Conservation (phyloP, 2,329 filamentous ascomycete species). For the Fusarium chuoi region DNA sequence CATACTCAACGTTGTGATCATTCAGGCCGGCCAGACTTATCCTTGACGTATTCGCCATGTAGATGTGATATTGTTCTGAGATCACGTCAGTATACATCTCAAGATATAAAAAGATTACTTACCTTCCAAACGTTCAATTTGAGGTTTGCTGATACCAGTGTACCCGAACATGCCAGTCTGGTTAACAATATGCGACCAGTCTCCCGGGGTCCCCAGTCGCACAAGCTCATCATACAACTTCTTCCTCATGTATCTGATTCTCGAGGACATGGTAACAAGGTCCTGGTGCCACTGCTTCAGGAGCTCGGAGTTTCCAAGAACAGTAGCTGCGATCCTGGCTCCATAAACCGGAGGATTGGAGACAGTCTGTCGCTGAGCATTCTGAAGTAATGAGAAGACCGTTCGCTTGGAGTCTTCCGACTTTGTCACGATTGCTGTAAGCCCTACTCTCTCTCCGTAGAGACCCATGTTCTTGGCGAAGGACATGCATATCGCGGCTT, state of each 20-base stretch:
- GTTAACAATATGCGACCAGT: conserved; percentile 51
- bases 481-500: conserved; percentile 67
- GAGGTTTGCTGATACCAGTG: conserved; percentile 60
- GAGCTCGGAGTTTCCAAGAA: conserved; percentile 45
- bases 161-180: conserved; percentile 56
- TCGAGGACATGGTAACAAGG: conserved; percentile 50
- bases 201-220: conserved; percentile 47
- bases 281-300: conserved; percentile 49
- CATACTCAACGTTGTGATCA: conserved; percentile 47
- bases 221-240: conserved; percentile 48
- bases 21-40: conserved; percentile 55
- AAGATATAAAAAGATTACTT: not conserved
- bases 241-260: conserved; percentile 50
- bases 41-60: conserved; percentile 53
- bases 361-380: conserved; percentile 48
- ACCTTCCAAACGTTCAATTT: conserved; percentile 54
- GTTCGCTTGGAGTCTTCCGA: conserved; percentile 28
- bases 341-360: conserved; percentile 52
- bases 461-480: conserved; percentile 70
- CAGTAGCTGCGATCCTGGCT: conserved; percentile 48
- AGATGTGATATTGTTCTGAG: conserved; percentile 50
- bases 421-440: conserved; percentile 43
- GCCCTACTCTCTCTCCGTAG: conserved; percentile 52
- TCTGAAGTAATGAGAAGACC: conserved; percentile 46
- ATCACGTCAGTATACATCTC: not conserved